These are phyloP conservation scores for Rhizopogon parksii DNA, from an alignment of 1,284 basidiomycete genomes.

Conservation along the genomic window DNA sequence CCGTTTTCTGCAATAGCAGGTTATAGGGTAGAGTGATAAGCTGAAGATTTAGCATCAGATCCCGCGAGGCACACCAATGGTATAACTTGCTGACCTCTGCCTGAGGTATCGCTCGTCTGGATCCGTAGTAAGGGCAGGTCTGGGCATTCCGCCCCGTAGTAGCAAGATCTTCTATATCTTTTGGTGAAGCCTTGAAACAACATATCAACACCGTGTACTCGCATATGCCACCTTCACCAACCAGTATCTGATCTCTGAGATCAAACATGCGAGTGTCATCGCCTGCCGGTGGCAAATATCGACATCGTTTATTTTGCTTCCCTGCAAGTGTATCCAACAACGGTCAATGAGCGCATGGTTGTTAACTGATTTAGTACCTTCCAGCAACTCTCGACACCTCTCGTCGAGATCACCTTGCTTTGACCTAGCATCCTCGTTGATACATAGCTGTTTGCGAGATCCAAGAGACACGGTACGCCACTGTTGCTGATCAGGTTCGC, in stretches of 20 bases:
- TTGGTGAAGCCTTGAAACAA: conserved; percentile 65
- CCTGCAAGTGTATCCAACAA: conserved; percentile 29
- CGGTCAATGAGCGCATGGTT: not conserved
- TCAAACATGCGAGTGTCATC: conserved; percentile 76
- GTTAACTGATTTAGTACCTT: conserved; percentile 42
- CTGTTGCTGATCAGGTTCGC: conserved; percentile 19
- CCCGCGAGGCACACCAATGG: not conserved
- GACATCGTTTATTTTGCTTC: conserved; percentile 66
- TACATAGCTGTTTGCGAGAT: conserved; percentile 90
- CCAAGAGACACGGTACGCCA: conserved; percentile 76
- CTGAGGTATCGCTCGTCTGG: conserved; percentile 79
- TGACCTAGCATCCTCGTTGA: conserved; percentile 72
- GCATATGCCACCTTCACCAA: conserved; percentile 29
- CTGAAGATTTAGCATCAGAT: conserved; percentile 33
- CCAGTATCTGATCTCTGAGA: conserved; percentile 84
- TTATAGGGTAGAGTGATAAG: conserved; percentile 93
- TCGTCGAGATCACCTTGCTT: conserved; percentile 83
- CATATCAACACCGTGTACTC: not conserved
- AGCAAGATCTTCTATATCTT: conserved; percentile 93
- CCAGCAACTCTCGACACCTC: conserved; percentile 81
- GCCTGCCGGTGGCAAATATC: conserved; percentile 70
- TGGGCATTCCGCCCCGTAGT: conserved; percentile 56
- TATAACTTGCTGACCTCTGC: conserved; percentile 60
- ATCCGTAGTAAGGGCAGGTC: conserved; percentile 92
- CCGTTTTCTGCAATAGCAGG: conserved; percentile 77